phyloP scores from a whole-genome alignment of 306 rosid genomes.

The Cicer bijugum region DNA sequence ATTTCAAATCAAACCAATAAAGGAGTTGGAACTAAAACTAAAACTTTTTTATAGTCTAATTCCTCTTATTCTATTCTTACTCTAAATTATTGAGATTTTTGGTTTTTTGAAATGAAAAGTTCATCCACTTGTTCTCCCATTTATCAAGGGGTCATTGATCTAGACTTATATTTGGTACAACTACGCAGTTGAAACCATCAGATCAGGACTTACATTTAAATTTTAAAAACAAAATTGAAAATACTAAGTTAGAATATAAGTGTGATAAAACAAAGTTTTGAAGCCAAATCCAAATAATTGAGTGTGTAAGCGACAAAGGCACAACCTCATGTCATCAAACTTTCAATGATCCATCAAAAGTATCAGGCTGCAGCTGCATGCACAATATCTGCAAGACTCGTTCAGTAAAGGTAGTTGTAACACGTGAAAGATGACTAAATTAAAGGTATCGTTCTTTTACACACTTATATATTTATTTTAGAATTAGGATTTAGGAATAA shows the following conservation, averaged over 20 bases:
- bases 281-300: no score
- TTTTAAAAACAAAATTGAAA: no score
- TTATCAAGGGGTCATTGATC: not conserved
- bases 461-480: not conserved
- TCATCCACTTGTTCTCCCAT: not conserved
- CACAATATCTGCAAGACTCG: slow-evolving; percentile 31
- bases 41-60: no score
- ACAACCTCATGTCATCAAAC: not conserved
- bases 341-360: slow-evolving; percentile 22
- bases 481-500: not conserved
- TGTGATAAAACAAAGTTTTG: no score
- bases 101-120: not conserved
- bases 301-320: not conserved
- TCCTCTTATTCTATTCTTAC: no score
- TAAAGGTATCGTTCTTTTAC: not conserved
- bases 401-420: slow-evolving; percentile 29
- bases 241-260: no score
- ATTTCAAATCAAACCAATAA: not conserved
- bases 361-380: slow-evolving; percentile 1
- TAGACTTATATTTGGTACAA: not conserved
- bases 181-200: no score
- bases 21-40: not conserved
- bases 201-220: no score
- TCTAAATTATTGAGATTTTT: not conserved
- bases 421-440: slow-evolving; percentile 38